Evolutionary conservation across 192 early-diverging fungal species (phyloP).

Genomic region (Thamnidium elegans): DNA sequence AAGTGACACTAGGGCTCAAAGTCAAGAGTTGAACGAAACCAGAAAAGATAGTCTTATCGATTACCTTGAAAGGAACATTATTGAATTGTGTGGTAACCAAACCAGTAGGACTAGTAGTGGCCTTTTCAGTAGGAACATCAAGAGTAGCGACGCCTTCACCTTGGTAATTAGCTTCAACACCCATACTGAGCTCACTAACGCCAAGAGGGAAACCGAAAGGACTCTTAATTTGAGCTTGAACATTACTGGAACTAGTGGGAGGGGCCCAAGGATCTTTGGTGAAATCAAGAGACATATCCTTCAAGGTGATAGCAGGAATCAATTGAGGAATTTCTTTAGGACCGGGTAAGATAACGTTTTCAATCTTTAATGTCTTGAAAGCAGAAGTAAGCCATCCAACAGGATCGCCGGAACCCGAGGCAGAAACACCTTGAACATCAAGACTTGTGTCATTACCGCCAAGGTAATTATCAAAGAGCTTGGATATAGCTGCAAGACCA

Average conservation of each 20-base stretch:
- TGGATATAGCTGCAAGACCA: conserved; percentile 43
- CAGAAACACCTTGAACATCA: conserved; percentile 27
- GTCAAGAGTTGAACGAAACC: conserved; percentile 33
- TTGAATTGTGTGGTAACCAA: conserved; percentile 26
- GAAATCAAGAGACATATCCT: conserved; percentile 48
- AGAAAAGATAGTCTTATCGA: conserved; percentile 24
- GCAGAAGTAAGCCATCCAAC: conserved; percentile 41
- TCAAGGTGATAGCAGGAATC: conserved; percentile 40
- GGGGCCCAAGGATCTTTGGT: conserved; percentile 46
- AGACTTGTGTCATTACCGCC: conserved; percentile 30
- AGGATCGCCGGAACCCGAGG: conserved; percentile 33
- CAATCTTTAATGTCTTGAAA: conserved; percentile 41
- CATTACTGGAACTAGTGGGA: conserved; percentile 36
- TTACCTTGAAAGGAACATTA: conserved; percentile 35
- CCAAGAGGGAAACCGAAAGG: conserved; percentile 44
- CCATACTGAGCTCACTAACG: conserved; percentile 46
- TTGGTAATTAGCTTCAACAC: conserved; percentile 20
- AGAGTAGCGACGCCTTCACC: conserved; percentile 27
- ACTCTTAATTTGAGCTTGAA: conserved; percentile 38
- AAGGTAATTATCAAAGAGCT: conserved; percentile 52
- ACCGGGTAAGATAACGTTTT: conserved; percentile 35
- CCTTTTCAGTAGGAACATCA: conserved; percentile 19
- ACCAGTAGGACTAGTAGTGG: conserved; percentile 23
- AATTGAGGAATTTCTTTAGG: conserved; percentile 30
- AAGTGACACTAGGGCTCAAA: conserved; percentile 2